phyloP scores from a whole-genome alignment of 2,329 filamentous ascomycete species.

The Exophiala alcalophila region DNA sequence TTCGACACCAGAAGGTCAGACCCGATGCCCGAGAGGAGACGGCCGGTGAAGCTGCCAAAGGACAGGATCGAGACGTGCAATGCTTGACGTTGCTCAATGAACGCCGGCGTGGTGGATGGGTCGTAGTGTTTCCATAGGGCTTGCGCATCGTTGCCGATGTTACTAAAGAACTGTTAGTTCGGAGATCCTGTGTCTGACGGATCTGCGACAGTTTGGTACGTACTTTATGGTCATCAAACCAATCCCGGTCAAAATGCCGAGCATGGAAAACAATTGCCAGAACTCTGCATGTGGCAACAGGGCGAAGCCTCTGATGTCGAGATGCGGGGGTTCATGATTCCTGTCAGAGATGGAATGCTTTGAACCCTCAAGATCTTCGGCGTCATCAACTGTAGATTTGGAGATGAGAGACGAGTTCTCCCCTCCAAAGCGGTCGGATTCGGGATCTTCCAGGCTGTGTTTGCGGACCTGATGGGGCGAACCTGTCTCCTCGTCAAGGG shows the following conservation, averaged over 20 bases:
- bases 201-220: slow-evolving; percentile 34
- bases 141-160: slow-evolving; percentile 85
- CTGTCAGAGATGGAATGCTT: slow-evolving; percentile 56
- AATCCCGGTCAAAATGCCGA: slow-evolving; percentile 87
- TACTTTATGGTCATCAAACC: slow-evolving; percentile 99
- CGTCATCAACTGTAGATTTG: slow-evolving; percentile 43
- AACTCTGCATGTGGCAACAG: slow-evolving; percentile 74
- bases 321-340: slow-evolving; percentile 68
- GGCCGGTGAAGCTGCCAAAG: slow-evolving; percentile 77
- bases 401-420: slow-evolving; percentile 61
- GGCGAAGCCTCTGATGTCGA: slow-evolving; percentile 85
- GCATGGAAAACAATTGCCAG: slow-evolving; percentile 84
- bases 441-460: slow-evolving; percentile 33
- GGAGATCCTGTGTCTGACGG: no score
- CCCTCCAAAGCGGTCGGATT: slow-evolving; percentile 31
- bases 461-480: slow-evolving; percentile 34
- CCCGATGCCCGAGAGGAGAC: slow-evolving; percentile 78
- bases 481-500: slow-evolving; percentile 38
- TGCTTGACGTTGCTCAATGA: slow-evolving; percentile 77
- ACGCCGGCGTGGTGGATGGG: slow-evolving; percentile 65
- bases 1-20: slow-evolving; percentile 86
- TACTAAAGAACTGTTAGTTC: no score
- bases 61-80: slow-evolving; percentile 95
- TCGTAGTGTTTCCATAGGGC: slow-evolving; percentile 88
- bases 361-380: slow-evolving; percentile 25